Evolutionary conservation across 169 alveolate species (phyloP), one percentile per base, ranked within the genome.

Genomic region (Eimeria tenella): DNA sequence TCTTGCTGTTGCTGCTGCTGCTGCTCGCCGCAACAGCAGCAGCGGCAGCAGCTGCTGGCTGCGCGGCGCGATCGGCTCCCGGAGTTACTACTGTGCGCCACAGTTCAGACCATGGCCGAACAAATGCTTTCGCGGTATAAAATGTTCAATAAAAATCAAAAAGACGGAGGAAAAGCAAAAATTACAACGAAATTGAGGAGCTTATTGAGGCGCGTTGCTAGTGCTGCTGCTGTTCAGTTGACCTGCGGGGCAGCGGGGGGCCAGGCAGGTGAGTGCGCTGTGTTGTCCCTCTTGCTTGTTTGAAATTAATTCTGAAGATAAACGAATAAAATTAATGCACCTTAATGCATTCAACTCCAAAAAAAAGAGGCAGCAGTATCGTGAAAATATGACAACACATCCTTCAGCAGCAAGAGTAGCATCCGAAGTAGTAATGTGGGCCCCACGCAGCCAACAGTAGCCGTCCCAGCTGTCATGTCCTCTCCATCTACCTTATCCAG

Each of bases 21-120:
- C 53, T 31, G 81, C 19, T 23, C 17, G 81, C 81, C 25, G 81
- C 81, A 71, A 55, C 81, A 71, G 81, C 81, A 71, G 81, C 81
- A 68, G 52, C 25, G 52, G 19, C 49, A 9, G 8, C 25, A 68
- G 84, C 62, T 15, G 84, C 60, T 42, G 42, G 42, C 42, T 31
- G 42, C 42, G 60, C 31, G 50, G 68, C 86, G 53, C 63, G 63
- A 75, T 52, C 63, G 19, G 60, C 49, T 75, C 19, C 42, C 15
- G 68, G 19, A 8, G 86, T 0, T n/a, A 13, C 63, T 10, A 5
- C 21, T 4, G 84, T 49, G 62, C 11, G 31, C 11, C 42, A 42
- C 58, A 5, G 82, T 19, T 19, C 55, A 52, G 58, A 19, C 50
- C 11, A 15, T 50, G 49, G 21, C 7, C 9, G 50, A 75, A 52